A percentile compares a stretch with the other conserved stretches of the same genome.
Evolutionary conservation across 371 early-diverging fungal genomes (phyloP).

Genomic region (Haplosporangium sp.): DNA sequence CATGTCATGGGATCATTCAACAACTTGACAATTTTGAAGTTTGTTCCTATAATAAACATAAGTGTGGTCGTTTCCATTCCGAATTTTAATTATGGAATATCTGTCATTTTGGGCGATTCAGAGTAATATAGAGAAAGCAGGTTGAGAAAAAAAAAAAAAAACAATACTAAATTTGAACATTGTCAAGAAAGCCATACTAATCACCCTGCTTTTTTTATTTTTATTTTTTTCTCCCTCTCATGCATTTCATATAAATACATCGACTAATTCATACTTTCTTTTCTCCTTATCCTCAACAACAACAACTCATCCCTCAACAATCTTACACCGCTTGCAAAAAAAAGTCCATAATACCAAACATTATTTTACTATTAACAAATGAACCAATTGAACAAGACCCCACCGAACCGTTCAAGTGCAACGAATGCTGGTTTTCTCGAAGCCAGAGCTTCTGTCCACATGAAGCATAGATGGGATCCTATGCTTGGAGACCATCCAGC

Average conservation of each 20-base stretch:
- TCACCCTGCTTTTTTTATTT: background rate
- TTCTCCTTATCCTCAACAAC: background rate
- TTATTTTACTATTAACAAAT: too few species aligned
- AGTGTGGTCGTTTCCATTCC: too few species aligned
- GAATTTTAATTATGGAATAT: too few species aligned
- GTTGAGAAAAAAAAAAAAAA: too few species aligned
- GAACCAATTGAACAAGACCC: too few species aligned
- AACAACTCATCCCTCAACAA: background rate
- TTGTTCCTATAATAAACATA: too few species aligned
- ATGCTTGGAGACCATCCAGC: constrained; percentile 4
- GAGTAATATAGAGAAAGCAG: too few species aligned
- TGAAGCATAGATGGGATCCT: constrained; percentile 1
- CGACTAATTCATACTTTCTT: background rate
- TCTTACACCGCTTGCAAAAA: background rate
- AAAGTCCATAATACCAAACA: too few species aligned
- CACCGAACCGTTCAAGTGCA: background rate
- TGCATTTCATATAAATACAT: background rate
- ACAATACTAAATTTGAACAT: background rate
- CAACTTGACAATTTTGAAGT: too few species aligned
- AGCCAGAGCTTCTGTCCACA: background rate
- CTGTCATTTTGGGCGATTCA: background rate
- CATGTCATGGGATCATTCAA: too few species aligned
- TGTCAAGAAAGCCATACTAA: background rate
- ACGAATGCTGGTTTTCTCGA: background rate
- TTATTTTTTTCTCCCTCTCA: background rate